phyloP scores from a whole-genome alignment of 148 eudicot species.

The Amaranthus palmeri region DNA sequence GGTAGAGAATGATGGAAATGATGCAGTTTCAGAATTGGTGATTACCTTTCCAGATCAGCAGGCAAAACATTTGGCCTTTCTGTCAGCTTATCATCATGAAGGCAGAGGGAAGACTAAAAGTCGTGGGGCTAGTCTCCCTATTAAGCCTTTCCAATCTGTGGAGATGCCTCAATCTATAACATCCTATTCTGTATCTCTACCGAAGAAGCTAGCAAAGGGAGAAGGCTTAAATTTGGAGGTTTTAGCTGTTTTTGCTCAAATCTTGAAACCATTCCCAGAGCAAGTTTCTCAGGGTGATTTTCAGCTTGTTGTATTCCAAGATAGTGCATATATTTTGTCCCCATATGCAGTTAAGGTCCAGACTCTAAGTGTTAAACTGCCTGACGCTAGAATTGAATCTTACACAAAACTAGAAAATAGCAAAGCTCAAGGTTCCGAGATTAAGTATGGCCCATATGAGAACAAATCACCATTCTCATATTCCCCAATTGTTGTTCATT shows the following conservation, averaged over 20 bases:
- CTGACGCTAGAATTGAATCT: conserved; percentile 75
- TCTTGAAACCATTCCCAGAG: conserved; percentile 75
- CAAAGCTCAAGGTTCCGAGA: conserved; percentile 75
- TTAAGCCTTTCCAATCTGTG: conserved; percentile 42
- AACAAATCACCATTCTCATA: conserved; percentile 60
- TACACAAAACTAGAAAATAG: conserved; percentile 76
- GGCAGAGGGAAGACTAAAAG: conserved; percentile 62
- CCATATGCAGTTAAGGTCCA: conserved; percentile 78
- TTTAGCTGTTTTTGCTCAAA: conserved; percentile 67
- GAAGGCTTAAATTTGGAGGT: conserved; percentile 57
- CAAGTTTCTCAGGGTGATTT: conserved; percentile 80
- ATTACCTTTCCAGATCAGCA: conserved; percentile 70
- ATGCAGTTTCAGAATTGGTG: conserved; percentile 55
- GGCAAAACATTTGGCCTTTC: conserved; percentile 54
- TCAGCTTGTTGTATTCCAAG: conserved; percentile 75
- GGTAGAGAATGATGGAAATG: conserved; percentile 74
- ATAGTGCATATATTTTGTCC: conserved; percentile 68
- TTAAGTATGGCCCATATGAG: conserved; percentile 93
- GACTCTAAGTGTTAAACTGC: conserved; percentile 63
- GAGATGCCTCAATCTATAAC: conserved; percentile 54
- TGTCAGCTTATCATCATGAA: conserved; percentile 45
- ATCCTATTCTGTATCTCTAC: conserved; percentile 60
- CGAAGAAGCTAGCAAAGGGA: conserved; percentile 58
- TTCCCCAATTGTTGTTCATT: conserved; percentile 60
- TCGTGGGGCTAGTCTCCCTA: conserved; percentile 42